These are phyloP conservation scores for Phialocephala subalpina DNA, from an alignment of 2,329 filamentous ascomycete genomes.

Conservation along the genomic window DNA sequence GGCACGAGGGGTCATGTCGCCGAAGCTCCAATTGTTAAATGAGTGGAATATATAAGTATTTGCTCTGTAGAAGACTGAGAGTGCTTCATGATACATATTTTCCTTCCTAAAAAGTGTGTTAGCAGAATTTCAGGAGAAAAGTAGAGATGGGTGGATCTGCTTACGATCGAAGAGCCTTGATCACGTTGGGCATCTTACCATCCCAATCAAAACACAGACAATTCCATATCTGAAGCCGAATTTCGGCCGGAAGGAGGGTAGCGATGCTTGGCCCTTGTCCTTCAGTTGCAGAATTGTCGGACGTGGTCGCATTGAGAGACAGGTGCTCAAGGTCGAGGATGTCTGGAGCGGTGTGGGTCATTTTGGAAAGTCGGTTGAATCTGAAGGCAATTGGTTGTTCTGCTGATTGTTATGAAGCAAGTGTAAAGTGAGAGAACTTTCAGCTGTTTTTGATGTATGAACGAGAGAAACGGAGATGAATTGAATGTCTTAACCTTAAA, in stretches of 20 bases:
- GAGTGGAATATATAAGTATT: slow-evolving; percentile 1
- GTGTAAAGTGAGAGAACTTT: too few species aligned
- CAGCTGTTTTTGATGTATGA: too few species aligned
- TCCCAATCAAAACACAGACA: background rate
- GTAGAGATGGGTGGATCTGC: background rate
- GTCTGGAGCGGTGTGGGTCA: background rate
- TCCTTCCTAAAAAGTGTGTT: background rate
- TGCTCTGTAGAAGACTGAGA: background rate
- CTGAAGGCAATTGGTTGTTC: too few species aligned
- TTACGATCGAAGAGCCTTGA: slow-evolving; percentile 9
- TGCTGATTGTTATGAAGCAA: too few species aligned
- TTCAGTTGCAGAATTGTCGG: too few species aligned
- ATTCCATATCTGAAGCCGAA: background rate
- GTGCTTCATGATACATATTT: background rate
- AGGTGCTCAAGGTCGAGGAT: background rate
- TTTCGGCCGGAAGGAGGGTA: background rate
- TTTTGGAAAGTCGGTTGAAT: background rate
- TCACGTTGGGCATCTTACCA: slow-evolving; percentile 2
- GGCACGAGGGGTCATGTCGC: background rate
- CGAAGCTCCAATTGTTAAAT: background rate
- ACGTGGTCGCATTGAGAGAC: background rate
- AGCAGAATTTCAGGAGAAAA: background rate
- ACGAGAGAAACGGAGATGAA: too few species aligned
- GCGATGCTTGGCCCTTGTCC: background rate
- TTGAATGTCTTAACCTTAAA: too few species aligned